Base-by-base conservation (phyloP, 805 yeast genomes). In the Metschnikowia santaceciliae region DNA sequence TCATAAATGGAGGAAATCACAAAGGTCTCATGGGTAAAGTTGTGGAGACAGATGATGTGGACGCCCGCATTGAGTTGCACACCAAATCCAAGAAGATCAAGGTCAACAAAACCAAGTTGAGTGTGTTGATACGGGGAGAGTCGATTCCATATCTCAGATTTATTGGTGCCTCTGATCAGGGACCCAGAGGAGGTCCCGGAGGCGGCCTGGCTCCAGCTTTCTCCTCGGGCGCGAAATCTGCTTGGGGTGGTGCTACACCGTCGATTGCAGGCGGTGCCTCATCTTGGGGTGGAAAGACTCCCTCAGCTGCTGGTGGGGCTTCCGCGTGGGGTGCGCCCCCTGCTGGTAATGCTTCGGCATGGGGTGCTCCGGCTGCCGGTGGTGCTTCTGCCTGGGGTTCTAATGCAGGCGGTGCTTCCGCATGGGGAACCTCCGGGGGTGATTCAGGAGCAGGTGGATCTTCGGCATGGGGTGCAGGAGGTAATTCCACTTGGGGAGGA, bases 1-100 rank as follows among this genome's bases (percentile, higher is more conserved):
- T 90, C 56, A 87, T 94, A 45, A 81, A 88, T 36, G 84, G 87
- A 62, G 90, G 97, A n/a, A 94, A 96, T 32, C 90, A 92, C 68
- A 94, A 94, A 71, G 98, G 99, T 42, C 82, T 90, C 59, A 84
- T 86, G 72, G 99, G 99, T 66, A 87, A 89, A 57, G 89, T 94
- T 40, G 86, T 88, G 58, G 98, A 94, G 65, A 90, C 96, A 8
- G 94, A 90, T 61, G 99, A 95, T 55, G 86, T 86, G 13, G 81
- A 79, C 58, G 98, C 97, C 1, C 81, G 97, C 53, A 88, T 94
- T 41, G 99, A 94, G 71, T 78, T 94, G 56, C 98, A 94, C 68
- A 88, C 97, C 26, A 91, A 91, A 58, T 84, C 85, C 64, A 94
- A 92, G 67, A 88, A 87, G 53, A 83, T 91, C 54, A 88, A 92